Conservation (phyloP, 2,329 filamentous ascomycete genomes). For the Phaeosphaeriaceae sp. region DNA sequence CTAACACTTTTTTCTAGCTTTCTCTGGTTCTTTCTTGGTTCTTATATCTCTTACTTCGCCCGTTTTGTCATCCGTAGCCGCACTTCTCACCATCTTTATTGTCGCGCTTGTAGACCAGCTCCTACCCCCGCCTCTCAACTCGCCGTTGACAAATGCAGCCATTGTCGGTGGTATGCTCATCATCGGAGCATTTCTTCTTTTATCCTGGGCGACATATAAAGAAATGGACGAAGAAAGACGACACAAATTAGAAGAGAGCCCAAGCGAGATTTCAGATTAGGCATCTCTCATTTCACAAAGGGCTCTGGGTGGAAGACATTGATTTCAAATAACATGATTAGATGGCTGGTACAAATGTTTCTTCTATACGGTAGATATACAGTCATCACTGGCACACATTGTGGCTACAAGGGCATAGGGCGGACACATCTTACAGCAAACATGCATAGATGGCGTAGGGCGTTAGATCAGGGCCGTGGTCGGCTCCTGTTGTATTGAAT, state of each 20-base stretch:
- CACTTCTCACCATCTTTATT: conserved; percentile 94
- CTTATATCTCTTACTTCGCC: conserved; percentile 92
- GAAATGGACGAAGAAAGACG: conserved; percentile 87
- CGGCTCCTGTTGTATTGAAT: background rate
- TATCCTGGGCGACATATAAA: conserved; percentile 89
- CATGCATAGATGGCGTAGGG: conserved; percentile 1
- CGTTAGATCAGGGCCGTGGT: background rate
- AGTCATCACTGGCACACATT: background rate
- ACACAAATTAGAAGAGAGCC: conserved; percentile 58
- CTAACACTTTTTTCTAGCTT: conserved; percentile 56
- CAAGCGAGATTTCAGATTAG: conserved; percentile 53
- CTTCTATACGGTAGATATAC: background rate
- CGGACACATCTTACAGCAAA: background rate
- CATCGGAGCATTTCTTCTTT: conserved; percentile 81
- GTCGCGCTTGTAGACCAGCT: conserved; percentile 92
- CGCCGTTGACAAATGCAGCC: conserved; percentile 75
- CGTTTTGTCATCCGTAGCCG: conserved; percentile 89
- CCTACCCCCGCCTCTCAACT: conserved; percentile 70
- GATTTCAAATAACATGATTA: background rate
- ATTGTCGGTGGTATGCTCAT: conserved; percentile 86
- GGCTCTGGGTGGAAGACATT: background rate
- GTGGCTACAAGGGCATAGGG: background rate
- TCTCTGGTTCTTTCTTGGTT: conserved; percentile 91
- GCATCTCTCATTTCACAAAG: background rate
- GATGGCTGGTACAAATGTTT: background rate